Evolutionary conservation across 495 filamentous ascomycete species (phyloP).

Genomic region (Neurospora tetrasperma): DNA sequence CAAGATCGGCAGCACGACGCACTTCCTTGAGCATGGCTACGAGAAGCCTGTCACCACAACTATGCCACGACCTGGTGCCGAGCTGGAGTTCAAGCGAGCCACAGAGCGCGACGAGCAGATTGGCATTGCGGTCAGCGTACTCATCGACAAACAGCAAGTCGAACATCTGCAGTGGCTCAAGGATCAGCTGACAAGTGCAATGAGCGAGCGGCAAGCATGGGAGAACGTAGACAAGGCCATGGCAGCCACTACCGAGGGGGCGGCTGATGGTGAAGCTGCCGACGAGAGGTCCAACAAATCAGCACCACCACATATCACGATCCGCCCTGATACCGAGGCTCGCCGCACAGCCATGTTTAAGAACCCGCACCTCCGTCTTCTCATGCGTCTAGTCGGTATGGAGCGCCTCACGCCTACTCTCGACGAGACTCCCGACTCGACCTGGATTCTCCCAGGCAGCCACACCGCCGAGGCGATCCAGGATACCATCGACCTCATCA

Average conservation of each 20-base stretch:
- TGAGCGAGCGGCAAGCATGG: slow-evolving; percentile 69
- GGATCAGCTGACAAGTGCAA: slow-evolving; percentile 52
- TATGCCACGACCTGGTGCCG: slow-evolving; percentile 49
- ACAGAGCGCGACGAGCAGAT: slow-evolving; percentile 58
- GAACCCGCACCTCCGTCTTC: slow-evolving; percentile 79
- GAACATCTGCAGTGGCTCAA: slow-evolving; percentile 78
- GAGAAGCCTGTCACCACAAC: slow-evolving; percentile 62
- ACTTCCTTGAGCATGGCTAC: slow-evolving; percentile 83
- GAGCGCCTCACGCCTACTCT: slow-evolving; percentile 51
- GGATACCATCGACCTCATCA: slow-evolving; percentile 50
- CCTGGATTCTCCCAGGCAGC: slow-evolving; percentile 68
- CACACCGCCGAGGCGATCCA: slow-evolving; percentile 53
- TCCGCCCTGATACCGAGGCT: slow-evolving; percentile 59
- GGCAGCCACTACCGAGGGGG: slow-evolving; percentile 6
- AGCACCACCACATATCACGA: slow-evolving; percentile 33
- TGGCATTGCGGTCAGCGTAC: slow-evolving; percentile 62
- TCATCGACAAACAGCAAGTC: slow-evolving; percentile 65
- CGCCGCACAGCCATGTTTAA: slow-evolving; percentile 70
- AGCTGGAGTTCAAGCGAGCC: slow-evolving; percentile 69
- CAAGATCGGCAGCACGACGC: slow-evolving; percentile 73
- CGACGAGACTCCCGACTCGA: slow-evolving; percentile 59
- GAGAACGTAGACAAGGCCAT: slow-evolving; percentile 57
- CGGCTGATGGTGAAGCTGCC: slow-evolving; percentile 28
- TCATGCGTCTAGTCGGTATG: slow-evolving; percentile 69
- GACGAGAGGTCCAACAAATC: slow-evolving; percentile 27